Evolutionary conservation across 2,329 filamentous ascomycete species (phyloP), one percentile per base, ranked within the genome.

Genomic region (Aspergillus fructus): DNA sequence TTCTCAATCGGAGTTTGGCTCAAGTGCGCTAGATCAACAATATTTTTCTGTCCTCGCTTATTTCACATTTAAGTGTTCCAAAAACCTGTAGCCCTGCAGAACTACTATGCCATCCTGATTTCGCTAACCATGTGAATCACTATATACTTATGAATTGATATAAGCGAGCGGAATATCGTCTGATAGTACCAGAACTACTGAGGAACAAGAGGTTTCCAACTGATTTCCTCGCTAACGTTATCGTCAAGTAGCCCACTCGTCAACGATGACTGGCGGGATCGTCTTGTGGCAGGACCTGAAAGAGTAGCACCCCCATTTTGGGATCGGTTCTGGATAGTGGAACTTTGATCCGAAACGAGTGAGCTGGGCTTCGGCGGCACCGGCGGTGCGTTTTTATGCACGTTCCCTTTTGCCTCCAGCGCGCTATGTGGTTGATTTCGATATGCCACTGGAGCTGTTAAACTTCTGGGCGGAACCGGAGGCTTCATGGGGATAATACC

Each of bases 361-460:
- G 69, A 68, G 6, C 82, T 78, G 1, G 87, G 87, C 65, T 89
- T 89, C 69, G 79, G 83, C 21, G 86, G 87, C 49, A 89, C 78
- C 1, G 82, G 82, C 5, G 83, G 85, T n/a, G 50, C 17, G 11
- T 34, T 34, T n/a, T 30, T 30, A 12, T 52, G 19, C 3, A 12
- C 17, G 30, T 9, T 3, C 12, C 48, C 23, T 34, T 46, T 21
- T 13, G 21, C 23, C 23, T 42, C 42, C 12, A 23, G 24, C n/a
- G 39, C 17, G 33, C 11, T 39, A 37, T 45, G 23, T 4, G 11
- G 30, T 24, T 34, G 24, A 11, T 5, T 40, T 27, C 47, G 19
- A 46, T 46, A 41, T 13, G 30, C 11, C 47, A 34, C 39, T 13
- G 53, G 19, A 3, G 24, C 37, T 21, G 30, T 54, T 23, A 40